Conservation (phyloP, 768 basidiomycete genomes). For the Suillus americanus region DNA sequence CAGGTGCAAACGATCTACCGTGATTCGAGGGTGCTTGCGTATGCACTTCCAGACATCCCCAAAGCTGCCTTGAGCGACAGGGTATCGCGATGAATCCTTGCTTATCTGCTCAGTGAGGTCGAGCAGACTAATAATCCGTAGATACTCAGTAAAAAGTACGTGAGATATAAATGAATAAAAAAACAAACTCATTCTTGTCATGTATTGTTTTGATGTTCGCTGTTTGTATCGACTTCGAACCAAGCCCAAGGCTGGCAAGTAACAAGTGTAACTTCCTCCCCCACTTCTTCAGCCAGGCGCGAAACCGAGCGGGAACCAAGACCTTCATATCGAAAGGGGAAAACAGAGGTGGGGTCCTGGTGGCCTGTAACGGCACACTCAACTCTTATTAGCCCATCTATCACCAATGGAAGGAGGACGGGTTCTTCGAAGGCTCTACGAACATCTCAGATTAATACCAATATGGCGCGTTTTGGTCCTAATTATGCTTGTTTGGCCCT, state of each 20-base stretch:
- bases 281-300: background rate
- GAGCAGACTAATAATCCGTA: background rate
- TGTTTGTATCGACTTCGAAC: background rate
- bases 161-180: background rate
- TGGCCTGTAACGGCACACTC: too few species aligned
- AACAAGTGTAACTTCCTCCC: background rate
- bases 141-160: background rate
- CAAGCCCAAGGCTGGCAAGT: background rate
- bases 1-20: slow-evolving; percentile 16
- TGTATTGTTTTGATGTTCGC: background rate
- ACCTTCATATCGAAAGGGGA: too few species aligned
- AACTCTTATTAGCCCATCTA: too few species aligned
- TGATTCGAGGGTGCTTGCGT: background rate
- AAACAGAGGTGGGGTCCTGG: too few species aligned
- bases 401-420: too few species aligned
- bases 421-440: too few species aligned
- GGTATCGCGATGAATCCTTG: background rate
- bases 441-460: too few species aligned
- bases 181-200: background rate
- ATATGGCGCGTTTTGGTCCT: too few species aligned
- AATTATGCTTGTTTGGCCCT: too few species aligned
- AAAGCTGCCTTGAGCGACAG: slow-evolving; percentile 13
- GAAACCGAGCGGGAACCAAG: background rate
- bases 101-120: slow-evolving; percentile 1
- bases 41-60: slow-evolving; percentile 29